Conservation (phyloP, 176 grass and related monocot genomes). For the Bonia amplexicaulis region DNA sequence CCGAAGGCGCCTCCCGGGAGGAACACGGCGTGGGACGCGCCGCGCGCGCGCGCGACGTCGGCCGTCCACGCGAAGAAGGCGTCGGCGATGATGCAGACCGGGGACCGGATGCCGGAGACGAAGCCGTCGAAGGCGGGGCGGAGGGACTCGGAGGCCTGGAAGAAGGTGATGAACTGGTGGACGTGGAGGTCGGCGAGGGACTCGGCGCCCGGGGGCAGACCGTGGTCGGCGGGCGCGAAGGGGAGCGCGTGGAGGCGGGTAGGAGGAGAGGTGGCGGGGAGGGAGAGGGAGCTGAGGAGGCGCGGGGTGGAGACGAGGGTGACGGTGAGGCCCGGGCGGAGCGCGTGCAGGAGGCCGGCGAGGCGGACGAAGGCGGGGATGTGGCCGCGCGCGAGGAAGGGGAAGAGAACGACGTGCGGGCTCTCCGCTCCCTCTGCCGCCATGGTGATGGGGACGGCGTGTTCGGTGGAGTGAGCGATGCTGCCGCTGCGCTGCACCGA, state of each 20-base stretch:
- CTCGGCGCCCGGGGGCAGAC: constrained; percentile 38
- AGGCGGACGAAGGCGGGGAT: constrained; percentile 43
- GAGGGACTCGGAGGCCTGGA: constrained; percentile 48
- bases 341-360: constrained; percentile 30
- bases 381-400: constrained; percentile 48
- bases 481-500: neutral
- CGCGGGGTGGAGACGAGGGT: constrained; percentile 29
- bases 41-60: constrained; percentile 26
- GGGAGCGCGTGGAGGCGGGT: constrained; percentile 41
- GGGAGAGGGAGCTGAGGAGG: neutral
- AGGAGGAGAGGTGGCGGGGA: neutral
- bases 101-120: constrained; percentile 20
- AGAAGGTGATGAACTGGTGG: constrained; percentile 49
- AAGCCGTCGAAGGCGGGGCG: constrained; percentile 50
- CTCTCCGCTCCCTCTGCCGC: neutral
- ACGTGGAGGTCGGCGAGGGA: constrained; percentile 41
- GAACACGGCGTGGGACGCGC: constrained; percentile 45
- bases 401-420: constrained; percentile 34
- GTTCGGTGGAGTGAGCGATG: neutral
- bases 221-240: constrained; percentile 44
- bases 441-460: neutral
- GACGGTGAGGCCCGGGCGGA: constrained; percentile 21
- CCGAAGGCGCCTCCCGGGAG: constrained; percentile 53
- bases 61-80: constrained; percentile 56
- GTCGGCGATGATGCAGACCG: constrained; percentile 51